These are phyloP conservation scores for Quercus tomentella DNA, from an alignment of 331 rosid genomes.

Conservation along the genomic window DNA sequence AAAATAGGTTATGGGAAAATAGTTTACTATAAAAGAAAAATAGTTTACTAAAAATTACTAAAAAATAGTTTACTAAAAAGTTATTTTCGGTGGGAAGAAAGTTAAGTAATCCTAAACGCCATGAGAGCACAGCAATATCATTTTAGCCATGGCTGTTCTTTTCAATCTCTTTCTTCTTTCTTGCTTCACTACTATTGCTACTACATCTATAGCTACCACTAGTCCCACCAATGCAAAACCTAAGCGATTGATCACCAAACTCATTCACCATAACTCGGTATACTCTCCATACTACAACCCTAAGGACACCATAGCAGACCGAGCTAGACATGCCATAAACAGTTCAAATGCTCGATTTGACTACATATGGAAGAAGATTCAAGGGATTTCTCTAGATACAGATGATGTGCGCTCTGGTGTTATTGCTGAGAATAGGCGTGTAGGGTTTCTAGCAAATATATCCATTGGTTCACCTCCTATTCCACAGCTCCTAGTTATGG, in stretches of 20 bases:
- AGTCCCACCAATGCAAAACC: background rate
- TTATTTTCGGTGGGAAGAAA: no score
- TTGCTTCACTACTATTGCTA: background rate
- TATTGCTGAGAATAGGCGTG: background rate
- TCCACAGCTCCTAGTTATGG: conserved; percentile 16
- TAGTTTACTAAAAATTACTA: no score
- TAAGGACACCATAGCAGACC: no score
- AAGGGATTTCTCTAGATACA: background rate
- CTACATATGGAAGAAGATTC: background rate
- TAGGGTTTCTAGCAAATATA: conserved; percentile 3
- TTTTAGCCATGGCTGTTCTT: background rate
- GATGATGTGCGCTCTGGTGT: background rate
- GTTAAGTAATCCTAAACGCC: no score
- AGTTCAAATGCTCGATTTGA: background rate
- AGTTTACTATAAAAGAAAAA: no score
- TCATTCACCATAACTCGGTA: background rate
- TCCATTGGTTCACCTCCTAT: conserved; percentile 19
- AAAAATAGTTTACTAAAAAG: no score
- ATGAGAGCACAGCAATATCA: no score
- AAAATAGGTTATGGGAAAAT: no score
- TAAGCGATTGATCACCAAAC: background rate
- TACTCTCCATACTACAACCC: no score
- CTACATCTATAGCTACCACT: background rate
- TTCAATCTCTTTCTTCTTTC: background rate
- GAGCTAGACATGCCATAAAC: background rate